Evolutionary conservation across 805 yeast species (phyloP).

Genomic region (Debaryomyces castellii): DNA sequence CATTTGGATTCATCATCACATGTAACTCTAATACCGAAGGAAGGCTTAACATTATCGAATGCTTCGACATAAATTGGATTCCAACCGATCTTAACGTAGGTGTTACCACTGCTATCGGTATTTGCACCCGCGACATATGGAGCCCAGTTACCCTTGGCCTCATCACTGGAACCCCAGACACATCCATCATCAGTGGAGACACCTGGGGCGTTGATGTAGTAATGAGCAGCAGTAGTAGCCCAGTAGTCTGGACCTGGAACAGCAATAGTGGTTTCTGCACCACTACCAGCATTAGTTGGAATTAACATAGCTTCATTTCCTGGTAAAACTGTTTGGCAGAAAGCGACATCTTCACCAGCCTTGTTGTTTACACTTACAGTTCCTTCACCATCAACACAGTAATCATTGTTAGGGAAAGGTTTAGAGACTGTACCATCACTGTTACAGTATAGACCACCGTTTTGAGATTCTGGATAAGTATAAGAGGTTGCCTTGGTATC

Average conservation of each 20-base stretch:
- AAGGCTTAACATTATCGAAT: constrained; percentile 56
- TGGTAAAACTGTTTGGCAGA: constrained; percentile 91
- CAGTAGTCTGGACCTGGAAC: constrained; percentile 85
- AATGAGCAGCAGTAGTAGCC: constrained; percentile 86
- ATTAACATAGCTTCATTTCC: constrained; percentile 94
- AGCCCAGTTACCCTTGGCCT: constrained; percentile 87
- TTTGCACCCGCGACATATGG: constrained; percentile 94
- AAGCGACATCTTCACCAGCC: constrained; percentile 63
- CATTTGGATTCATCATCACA: constrained; percentile 73
- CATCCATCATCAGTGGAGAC: constrained; percentile 74
- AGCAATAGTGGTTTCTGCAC: constrained; percentile 56
- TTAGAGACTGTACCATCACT: constrained; percentile 64
- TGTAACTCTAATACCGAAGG: constrained; percentile 68
- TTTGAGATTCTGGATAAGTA: constrained; percentile 71
- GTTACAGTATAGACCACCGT: constrained; percentile 84
- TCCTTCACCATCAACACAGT: constrained; percentile 78
- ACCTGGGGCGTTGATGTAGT: constrained; percentile 82
- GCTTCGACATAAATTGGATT: constrained; percentile 79
- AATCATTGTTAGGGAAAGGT: constrained; percentile 55
- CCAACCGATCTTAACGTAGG: constrained; percentile 87
- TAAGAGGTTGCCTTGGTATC: constrained; percentile 73
- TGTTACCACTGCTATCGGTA: constrained; percentile 65
- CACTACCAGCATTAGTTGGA: constrained; percentile 67
- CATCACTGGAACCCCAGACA: constrained; percentile 71
- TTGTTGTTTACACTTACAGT: constrained; percentile 63